phyloP scores from a whole-genome alignment of 805 yeast genomes.

The Grigorovia yakushimaensis region DNA sequence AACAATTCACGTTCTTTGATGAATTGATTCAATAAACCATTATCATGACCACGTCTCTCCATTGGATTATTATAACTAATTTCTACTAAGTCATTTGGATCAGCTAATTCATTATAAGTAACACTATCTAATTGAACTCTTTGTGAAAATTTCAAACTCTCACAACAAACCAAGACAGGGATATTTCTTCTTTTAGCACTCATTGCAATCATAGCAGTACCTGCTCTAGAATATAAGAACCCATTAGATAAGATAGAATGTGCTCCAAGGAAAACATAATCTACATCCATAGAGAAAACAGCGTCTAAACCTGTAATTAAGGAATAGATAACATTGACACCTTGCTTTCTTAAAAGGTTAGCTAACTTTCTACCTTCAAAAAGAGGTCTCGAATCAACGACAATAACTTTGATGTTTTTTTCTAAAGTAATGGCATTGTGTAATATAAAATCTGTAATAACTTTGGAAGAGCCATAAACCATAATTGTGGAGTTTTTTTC shows the following conservation, averaged over 20 bases:
- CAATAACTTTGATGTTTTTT: slow-evolving; percentile 67
- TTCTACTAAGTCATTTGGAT: slow-evolving; percentile 57
- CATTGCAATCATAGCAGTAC: slow-evolving; percentile 90
- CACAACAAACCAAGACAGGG: slow-evolving; percentile 94
- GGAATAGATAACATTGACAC: slow-evolving; percentile 66
- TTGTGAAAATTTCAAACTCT: slow-evolving; percentile 86
- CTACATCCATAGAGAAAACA: slow-evolving; percentile 68
- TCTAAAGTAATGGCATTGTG: slow-evolving; percentile 53
- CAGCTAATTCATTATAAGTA: slow-evolving; percentile 84
- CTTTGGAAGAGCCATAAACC: slow-evolving; percentile 83
- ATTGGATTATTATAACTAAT: slow-evolving; percentile 44
- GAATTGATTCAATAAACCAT: slow-evolving; percentile 59
- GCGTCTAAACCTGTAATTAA: slow-evolving; percentile 71
- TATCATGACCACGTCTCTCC: slow-evolving; percentile 37
- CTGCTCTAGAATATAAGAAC: slow-evolving; percentile 83
- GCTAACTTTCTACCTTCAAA: slow-evolving; percentile 86
- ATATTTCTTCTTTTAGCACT: slow-evolving; percentile 78
- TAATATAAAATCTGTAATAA: slow-evolving; percentile 63
- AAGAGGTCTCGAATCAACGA: slow-evolving; percentile 88
- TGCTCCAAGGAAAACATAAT: slow-evolving; percentile 88
- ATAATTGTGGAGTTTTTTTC: slow-evolving; percentile 67
- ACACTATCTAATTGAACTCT: slow-evolving; percentile 95
- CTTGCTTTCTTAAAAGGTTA: slow-evolving; percentile 46
- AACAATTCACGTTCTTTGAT: slow-evolving; percentile 32
- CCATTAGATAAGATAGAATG: slow-evolving; percentile 97